These are phyloP conservation scores for Globisporangium uncinulatum DNA, from an alignment of 352 stramenopile species.

Conservation along the genomic window DNA sequence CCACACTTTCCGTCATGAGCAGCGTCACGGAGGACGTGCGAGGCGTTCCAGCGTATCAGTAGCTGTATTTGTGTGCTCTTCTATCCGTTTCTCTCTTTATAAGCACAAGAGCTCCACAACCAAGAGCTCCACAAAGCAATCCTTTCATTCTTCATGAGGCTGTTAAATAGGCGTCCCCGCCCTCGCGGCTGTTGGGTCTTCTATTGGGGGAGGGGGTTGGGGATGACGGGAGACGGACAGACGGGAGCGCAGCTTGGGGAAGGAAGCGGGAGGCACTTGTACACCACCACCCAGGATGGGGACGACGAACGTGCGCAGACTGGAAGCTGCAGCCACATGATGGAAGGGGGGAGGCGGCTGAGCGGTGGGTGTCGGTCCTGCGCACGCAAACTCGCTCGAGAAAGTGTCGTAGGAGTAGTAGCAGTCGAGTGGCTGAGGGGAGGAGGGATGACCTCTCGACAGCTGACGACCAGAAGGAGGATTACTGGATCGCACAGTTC, in stretches of 20 bases:
- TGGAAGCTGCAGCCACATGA: neutral
- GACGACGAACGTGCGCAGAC: constrained; percentile 6
- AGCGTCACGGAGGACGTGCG: too few species aligned
- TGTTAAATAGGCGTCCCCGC: constrained; percentile 3
- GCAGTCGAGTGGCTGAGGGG: neutral
- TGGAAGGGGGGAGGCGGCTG: neutral
- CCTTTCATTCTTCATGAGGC: constrained; percentile 1
- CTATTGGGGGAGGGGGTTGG: neutral
- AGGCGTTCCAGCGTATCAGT: too few species aligned
- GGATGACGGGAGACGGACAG: neutral
- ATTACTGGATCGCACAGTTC: constrained; percentile 72
- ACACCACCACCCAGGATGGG: constrained; percentile 2
- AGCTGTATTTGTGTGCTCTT: neutral
- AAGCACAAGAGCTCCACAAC: too few species aligned
- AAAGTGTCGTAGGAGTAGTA: neutral
- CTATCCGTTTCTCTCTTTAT: too few species aligned
- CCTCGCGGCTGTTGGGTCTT: constrained; percentile 1
- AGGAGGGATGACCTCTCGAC: neutral
- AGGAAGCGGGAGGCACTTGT: constrained; percentile 3
- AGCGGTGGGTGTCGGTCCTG: constrained; percentile 1
- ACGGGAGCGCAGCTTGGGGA: neutral
- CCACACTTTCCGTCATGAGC: neutral
- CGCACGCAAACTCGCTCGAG: constrained; percentile 1
- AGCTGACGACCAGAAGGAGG: neutral
- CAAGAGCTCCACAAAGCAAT: too few species aligned